phyloP scores from a whole-genome alignment of 139 green algal genomes.

The Chlorella sp. region DNA sequence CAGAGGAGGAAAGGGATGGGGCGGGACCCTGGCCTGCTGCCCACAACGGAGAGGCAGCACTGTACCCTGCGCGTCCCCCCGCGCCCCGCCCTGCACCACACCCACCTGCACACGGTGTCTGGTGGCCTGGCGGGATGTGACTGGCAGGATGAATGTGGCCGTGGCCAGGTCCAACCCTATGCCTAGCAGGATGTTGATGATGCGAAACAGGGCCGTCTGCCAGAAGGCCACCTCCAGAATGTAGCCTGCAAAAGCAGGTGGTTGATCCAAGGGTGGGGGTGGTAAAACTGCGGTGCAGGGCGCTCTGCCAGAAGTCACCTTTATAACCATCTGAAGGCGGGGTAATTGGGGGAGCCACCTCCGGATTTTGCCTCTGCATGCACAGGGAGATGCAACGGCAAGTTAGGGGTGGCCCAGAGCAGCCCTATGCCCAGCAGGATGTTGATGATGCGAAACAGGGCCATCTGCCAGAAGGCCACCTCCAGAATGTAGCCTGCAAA shows the following conservation, averaged over 20 bases:
- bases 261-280: background rate
- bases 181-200: constrained; percentile 36
- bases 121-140: background rate
- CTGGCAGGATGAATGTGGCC: constrained; percentile 13
- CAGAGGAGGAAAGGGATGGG: too few relatives aligned
- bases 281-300: background rate
- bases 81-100: background rate
- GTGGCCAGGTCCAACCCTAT: constrained; percentile 31
- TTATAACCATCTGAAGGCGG: background rate
- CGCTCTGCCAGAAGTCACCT: background rate
- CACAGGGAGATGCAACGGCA: background rate
- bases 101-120: constrained; percentile 12
- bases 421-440: constrained; percentile 36
- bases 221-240: background rate
- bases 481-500: constrained; percentile 12
- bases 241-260: constrained; percentile 21
- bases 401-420: constrained; percentile 11
- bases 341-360: too few relatives aligned
- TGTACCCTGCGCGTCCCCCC: too few relatives aligned
- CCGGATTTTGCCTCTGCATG: too few relatives aligned
- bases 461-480: background rate
- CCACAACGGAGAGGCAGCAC: background rate
- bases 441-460: constrained; percentile 33
- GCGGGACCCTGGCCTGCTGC: too few relatives aligned
- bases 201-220: constrained; percentile 21